Evolutionary conservation across 495 filamentous ascomycete species (phyloP).

Genomic region (Xylaria longipes): DNA sequence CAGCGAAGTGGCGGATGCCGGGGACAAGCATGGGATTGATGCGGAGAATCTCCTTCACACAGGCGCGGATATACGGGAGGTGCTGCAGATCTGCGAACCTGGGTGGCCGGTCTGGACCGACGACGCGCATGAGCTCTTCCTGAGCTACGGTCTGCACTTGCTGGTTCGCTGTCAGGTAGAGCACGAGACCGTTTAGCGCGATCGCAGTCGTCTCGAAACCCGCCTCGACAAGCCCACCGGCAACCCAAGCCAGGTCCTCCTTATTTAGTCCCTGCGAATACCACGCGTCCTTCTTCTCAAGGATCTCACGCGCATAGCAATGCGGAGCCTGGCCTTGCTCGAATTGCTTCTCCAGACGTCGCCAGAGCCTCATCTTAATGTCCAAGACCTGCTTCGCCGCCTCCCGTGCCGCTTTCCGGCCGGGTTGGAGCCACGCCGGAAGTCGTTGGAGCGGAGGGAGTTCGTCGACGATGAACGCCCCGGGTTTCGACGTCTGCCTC

Average conservation of each 20-base stretch:
- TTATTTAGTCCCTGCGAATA: slow-evolving; percentile 19
- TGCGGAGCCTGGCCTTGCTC: not conserved
- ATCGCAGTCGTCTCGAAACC: slow-evolving; percentile 61
- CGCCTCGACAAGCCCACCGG: slow-evolving; percentile 54
- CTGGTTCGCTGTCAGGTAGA: slow-evolving; percentile 47
- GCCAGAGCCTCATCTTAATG: not conserved
- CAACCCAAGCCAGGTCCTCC: slow-evolving; percentile 48
- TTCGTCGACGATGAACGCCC: not conserved
- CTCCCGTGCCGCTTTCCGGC: not conserved
- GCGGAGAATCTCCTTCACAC: slow-evolving; percentile 59
- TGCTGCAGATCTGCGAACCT: slow-evolving; percentile 51
- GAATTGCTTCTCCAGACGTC: not conserved
- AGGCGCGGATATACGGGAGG: slow-evolving; percentile 52
- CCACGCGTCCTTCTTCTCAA: not conserved
- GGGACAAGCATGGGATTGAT: slow-evolving; percentile 57
- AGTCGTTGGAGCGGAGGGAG: not conserved
- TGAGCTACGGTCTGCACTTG: not conserved
- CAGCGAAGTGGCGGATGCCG: slow-evolving; percentile 55
- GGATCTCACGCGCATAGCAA: not conserved
- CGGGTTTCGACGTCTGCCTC: not conserved
- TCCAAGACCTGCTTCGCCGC: not conserved
- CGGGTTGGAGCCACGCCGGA: not conserved
- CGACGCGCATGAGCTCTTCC: not conserved
- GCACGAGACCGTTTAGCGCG: slow-evolving; percentile 55
- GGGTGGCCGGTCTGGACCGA: slow-evolving; percentile 29